Evolutionary conservation across 192 early-diverging fungal genomes (phyloP).

Genomic region (Chytriomyces sp.): DNA sequence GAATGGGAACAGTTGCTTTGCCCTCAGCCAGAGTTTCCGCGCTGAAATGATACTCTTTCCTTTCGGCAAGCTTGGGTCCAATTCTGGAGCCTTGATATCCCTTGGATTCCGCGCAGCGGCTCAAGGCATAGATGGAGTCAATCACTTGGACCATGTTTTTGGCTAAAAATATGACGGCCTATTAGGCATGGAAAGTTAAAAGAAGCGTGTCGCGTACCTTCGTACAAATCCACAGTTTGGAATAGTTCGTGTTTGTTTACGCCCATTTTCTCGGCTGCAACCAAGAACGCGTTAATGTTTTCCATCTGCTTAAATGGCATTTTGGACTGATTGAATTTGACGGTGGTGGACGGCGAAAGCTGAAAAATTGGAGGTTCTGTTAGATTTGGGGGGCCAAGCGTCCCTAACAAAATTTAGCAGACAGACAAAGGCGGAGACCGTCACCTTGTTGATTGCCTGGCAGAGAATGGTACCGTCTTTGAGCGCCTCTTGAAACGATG

Average conservation of each 20-base stretch:
- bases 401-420: background rate
- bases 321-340: slow-evolving; percentile 67
- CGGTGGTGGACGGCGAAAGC: slow-evolving; percentile 54
- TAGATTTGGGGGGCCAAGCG: background rate
- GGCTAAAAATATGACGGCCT: background rate
- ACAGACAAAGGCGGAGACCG: slow-evolving; percentile 23
- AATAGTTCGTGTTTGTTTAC: slow-evolving; percentile 76
- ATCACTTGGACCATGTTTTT: slow-evolving; percentile 65
- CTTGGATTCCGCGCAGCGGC: slow-evolving; percentile 66
- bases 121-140: slow-evolving; percentile 75
- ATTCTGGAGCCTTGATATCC: slow-evolving; percentile 57
- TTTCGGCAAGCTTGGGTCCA: slow-evolving; percentile 77
- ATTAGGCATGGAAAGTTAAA: too few species aligned
- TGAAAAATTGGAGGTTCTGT: slow-evolving; percentile 21
- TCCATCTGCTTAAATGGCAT: slow-evolving; percentile 89
- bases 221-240: slow-evolving; percentile 83
- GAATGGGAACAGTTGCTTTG: slow-evolving; percentile 61
- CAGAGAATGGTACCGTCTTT: slow-evolving; percentile 78
- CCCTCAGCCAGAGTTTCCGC: slow-evolving; percentile 65
- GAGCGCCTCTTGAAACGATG: slow-evolving; percentile 68
- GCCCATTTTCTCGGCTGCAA: slow-evolving; percentile 65
- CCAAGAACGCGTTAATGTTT: slow-evolving; percentile 77
- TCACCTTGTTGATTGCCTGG: slow-evolving; percentile 59
- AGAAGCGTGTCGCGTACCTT: slow-evolving; percentile 32
- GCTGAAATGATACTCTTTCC: slow-evolving; percentile 63